Evolutionary conservation across 306 rosid species (phyloP), one percentile per base, ranked within the genome.

Genomic region (Coriaria nepalensis): DNA sequence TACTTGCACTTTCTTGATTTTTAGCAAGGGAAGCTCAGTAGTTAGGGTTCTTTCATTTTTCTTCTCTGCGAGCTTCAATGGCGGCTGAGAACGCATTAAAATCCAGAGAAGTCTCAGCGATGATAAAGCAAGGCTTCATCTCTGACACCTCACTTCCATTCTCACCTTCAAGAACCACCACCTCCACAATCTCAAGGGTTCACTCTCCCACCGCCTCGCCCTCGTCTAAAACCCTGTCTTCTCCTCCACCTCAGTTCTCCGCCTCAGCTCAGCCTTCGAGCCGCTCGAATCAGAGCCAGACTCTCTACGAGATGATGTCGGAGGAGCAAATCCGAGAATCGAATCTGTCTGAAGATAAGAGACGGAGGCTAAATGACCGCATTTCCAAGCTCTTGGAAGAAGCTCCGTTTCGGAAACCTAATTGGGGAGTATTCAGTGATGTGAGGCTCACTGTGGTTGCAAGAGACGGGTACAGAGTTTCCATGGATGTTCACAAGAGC

Each of bases 111-210:
- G 96, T 86, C 7, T 71, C 94, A 0, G 62, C 90, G 6, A 79
- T 86, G 94, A 63, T 82, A 52, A 86, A 62, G 68, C 96, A 82
- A 0, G 94, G 96, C 43, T 86, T 86, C 82, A 77, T 82, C 5
- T 53, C 90, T 1, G 81, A 82, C 55, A 61, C 57, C 5, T 43
- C 82, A 13, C 43, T 74, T 59, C 61, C 80, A 8, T 79, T 70
- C 71, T 83, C 90, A 4, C 90, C 94, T 8, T 74, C 92, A 11
- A 72, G 88, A 68, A 46, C 64, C 55, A 13, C 45, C 4, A 8
- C 45, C 0, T 9, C 50, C 47, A 62, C 70, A 59, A 42, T 44
- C 57, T 45, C 79, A 45, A 77, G 57, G 53, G 57, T 57, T 36
- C 46, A 72, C 44, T 70, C 74, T 37, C 78, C 84, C 47, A 13